These are phyloP conservation scores for Alternaria consortialis DNA, from an alignment of 2,329 filamentous ascomycete species.

Conservation along the genomic window DNA sequence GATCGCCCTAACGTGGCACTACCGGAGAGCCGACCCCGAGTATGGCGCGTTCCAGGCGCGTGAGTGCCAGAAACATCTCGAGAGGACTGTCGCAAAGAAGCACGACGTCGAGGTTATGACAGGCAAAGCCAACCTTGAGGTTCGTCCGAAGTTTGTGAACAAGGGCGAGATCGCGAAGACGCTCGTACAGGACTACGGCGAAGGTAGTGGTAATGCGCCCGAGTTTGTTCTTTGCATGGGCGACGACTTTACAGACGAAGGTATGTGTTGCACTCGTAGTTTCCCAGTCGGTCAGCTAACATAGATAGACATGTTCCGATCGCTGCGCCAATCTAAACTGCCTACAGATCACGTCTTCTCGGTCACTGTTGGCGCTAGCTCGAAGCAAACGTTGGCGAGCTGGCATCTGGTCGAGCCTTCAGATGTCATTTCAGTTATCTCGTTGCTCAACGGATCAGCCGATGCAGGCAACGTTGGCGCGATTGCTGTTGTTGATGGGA, in stretches of 20 bases:
- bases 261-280: constrained; percentile 57
- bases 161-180: constrained; percentile 94
- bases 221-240: constrained; percentile 92
- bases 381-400: constrained; percentile 87
- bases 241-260: constrained; percentile 97
- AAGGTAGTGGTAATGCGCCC: constrained; percentile 65
- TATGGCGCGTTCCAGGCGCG: constrained; percentile 81
- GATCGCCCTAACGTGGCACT: constrained; percentile 96
- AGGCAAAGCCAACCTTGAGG: constrained; percentile 95
- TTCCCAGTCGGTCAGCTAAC: constrained; percentile 12
- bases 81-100: constrained; percentile 75
- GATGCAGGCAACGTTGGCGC: constrained; percentile 54
- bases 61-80: constrained; percentile 83
- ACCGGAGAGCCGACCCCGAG: constrained; percentile 87
- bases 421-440: constrained; percentile 78
- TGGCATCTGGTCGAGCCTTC: constrained; percentile 90
- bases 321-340: constrained; percentile 68
- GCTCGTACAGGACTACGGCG: constrained; percentile 77
- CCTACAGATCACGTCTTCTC: constrained; percentile 78
- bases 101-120: constrained; percentile 97
- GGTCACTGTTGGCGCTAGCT: constrained; percentile 89
- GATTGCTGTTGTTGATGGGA: constrained; percentile 52
- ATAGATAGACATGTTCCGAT: constrained; percentile 79
- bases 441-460: constrained; percentile 62
- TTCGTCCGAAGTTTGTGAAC: constrained; percentile 96